phyloP scores from a whole-genome alignment of 2,329 filamentous ascomycete species.

The Westerdykella ornata region DNA sequence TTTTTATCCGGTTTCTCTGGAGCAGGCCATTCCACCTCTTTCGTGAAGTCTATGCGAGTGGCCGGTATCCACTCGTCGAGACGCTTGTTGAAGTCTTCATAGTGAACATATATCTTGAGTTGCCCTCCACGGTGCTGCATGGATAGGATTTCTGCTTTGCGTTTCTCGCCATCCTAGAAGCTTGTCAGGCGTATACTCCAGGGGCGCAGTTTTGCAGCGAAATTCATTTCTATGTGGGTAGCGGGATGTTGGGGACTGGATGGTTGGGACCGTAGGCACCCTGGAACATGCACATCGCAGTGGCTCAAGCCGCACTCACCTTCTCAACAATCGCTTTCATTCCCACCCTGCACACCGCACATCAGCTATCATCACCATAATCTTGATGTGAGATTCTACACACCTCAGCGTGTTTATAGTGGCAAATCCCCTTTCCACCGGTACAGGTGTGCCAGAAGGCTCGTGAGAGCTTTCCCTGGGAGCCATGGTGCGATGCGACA shows the following conservation, averaged over 20 bases:
- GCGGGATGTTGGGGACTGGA: neutral
- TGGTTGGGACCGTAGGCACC: neutral
- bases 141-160: slow-evolving; percentile 93
- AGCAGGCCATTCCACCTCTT: slow-evolving; percentile 93
- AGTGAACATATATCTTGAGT: slow-evolving; percentile 91
- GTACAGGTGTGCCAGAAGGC: slow-evolving; percentile 50
- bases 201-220: no score
- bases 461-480: slow-evolving; percentile 51
- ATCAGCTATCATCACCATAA: slow-evolving; percentile 23
- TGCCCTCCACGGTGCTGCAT: slow-evolving; percentile 85
- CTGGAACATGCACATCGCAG: neutral
- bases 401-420: slow-evolving; percentile 78
- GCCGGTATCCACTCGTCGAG: slow-evolving; percentile 82
- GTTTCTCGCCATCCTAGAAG: slow-evolving; percentile 66
- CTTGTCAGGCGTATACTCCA: slow-evolving; percentile 11
- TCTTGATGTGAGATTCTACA: slow-evolving; percentile 35
- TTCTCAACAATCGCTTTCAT: slow-evolving; percentile 63
- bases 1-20: slow-evolving; percentile 84
- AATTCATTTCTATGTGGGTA: no score
- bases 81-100: slow-evolving; percentile 95
- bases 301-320: slow-evolving; percentile 43
- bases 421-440: slow-evolving; percentile 69
- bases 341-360: slow-evolving; percentile 49
- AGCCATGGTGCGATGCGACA: slow-evolving; percentile 42
- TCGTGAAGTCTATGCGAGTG: slow-evolving; percentile 72